These are phyloP conservation scores for Venturiaceae sp. DNA, from an alignment of 2,329 filamentous ascomycete species.

Conservation along the genomic window DNA sequence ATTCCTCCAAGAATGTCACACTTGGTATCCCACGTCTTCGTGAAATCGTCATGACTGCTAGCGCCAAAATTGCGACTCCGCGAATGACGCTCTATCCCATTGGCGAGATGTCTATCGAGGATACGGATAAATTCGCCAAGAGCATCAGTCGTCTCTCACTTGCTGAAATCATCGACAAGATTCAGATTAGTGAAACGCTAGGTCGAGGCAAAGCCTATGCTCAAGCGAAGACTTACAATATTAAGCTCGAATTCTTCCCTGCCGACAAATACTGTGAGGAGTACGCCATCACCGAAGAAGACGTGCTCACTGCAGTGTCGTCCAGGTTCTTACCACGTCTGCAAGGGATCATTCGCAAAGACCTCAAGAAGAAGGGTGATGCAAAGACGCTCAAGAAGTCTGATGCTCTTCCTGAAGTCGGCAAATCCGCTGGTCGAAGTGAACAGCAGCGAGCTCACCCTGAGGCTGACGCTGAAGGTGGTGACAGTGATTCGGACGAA, in stretches of 20 bases:
- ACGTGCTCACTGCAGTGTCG: constrained; percentile 75
- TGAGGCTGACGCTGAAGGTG: constrained; percentile 44
- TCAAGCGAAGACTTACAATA: constrained; percentile 75
- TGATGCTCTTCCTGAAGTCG: constrained; percentile 69
- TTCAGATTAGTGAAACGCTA: constrained; percentile 69
- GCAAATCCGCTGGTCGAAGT: constrained; percentile 48
- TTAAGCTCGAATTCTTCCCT: constrained; percentile 77
- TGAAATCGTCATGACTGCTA: constrained; percentile 98
- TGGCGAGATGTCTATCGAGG: constrained; percentile 56
- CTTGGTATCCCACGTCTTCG: constrained; percentile 93
- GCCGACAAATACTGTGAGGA: constrained; percentile 72
- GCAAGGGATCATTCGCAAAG: constrained; percentile 59
- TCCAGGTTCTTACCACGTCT: constrained; percentile 66
- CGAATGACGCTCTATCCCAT: constrained; percentile 78
- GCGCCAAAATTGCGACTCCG: constrained; percentile 78
- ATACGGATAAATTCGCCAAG: constrained; percentile 78
- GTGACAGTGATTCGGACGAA: constrained; percentile 57
- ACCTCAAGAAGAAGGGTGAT: constrained; percentile 68
- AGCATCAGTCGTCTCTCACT: constrained; percentile 80
- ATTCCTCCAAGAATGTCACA: constrained; percentile 97
- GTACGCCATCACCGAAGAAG: constrained; percentile 70
- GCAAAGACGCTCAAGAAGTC: constrained; percentile 37
- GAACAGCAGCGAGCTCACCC: constrained; percentile 24
- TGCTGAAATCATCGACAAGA: constrained; percentile 72
- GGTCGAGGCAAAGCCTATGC: constrained; percentile 58